phyloP scores from a whole-genome alignment of 257 asterid species.

The Jacaranda copaia region DNA sequence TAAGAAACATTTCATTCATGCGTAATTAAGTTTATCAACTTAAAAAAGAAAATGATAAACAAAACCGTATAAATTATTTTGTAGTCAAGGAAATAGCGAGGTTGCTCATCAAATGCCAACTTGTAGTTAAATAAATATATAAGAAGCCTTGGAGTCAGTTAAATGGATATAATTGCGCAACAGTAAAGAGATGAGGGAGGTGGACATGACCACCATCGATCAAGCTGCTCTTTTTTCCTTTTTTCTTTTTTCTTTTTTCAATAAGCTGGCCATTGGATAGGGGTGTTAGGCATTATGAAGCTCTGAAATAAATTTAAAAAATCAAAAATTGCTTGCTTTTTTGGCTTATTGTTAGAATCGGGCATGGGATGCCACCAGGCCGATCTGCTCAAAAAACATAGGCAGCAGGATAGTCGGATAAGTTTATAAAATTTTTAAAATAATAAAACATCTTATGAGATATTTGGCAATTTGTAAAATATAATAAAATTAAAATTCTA shows the following conservation, averaged over 20 bases:
- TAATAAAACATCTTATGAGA: too few species aligned
- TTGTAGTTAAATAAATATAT: not conserved
- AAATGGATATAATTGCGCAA: slow-evolving; percentile 28
- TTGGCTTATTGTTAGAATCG: too few species aligned
- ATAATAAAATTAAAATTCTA: too few species aligned
- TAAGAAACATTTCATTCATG: slow-evolving; percentile 28
- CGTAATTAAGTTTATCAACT: slow-evolving; percentile 2
- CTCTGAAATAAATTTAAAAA: not conserved
- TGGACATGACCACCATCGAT: not conserved
- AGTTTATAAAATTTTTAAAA: too few species aligned
- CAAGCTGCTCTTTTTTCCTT: slow-evolving; percentile 13
- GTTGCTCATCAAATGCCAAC: slow-evolving; percentile 21
- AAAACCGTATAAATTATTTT: not conserved
- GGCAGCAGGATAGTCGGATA: too few species aligned
- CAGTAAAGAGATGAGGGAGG: not conserved
- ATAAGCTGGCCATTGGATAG: not conserved
- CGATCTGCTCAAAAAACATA: too few species aligned
- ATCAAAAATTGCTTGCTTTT: not conserved
- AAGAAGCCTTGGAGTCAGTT: slow-evolving; percentile 1
- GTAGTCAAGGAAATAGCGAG: slow-evolving; percentile 2
- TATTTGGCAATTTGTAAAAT: too few species aligned
- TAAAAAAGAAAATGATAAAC: not conserved
- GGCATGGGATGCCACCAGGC: too few species aligned
- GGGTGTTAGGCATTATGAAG: not conserved
- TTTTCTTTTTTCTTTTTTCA: not conserved